These are phyloP conservation scores for Torulaspora globosa DNA, from an alignment of 1,139 yeast species.

Conservation along the genomic window DNA sequence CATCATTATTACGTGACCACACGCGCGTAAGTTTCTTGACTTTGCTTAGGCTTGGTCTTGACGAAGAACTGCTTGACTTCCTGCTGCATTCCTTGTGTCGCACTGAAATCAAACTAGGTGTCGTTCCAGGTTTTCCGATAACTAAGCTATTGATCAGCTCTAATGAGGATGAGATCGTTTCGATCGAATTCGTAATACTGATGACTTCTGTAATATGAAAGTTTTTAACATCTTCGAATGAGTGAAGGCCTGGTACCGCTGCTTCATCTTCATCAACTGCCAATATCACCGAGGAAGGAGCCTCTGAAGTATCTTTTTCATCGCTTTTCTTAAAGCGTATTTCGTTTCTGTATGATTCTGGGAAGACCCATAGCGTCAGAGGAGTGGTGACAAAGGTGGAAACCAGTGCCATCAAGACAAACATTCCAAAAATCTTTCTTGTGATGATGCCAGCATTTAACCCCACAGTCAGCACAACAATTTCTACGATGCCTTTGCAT, in stretches of 20 bases:
- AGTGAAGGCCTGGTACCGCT: conserved; percentile 12
- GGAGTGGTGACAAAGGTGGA: conserved; percentile 77
- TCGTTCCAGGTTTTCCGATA: conserved; percentile 17
- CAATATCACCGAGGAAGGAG: conserved; percentile 42
- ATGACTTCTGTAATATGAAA: conserved; percentile 23
- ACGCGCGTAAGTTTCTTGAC: conserved; percentile 21
- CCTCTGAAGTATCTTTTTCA: conserved; percentile 30
- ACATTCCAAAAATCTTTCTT: conserved; percentile 67
- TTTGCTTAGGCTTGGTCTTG: conserved; percentile 17
- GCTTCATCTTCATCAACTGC: conserved; percentile 31
- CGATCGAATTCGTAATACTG: conserved; percentile 29
- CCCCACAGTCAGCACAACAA: conserved; percentile 73
- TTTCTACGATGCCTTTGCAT: conserved; percentile 81
- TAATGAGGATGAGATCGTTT: conserved; percentile 29
- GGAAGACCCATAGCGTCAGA: conserved; percentile 55
- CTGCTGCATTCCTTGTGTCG: conserved; percentile 16
- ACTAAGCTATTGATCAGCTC: conserved; percentile 30
- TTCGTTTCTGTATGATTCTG: conserved; percentile 55
- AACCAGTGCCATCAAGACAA: conserved; percentile 72
- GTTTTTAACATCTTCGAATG: conserved; percentile 32
- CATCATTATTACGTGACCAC: conserved; percentile 20
- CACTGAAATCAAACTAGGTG: conserved; percentile 7
- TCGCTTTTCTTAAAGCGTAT: conserved; percentile 36
- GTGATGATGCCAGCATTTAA: conserved; percentile 63
- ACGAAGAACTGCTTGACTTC: conserved; percentile 18